Base-by-base conservation (phyloP, 768 basidiomycete genomes). In the Termitomyces sp. region DNA sequence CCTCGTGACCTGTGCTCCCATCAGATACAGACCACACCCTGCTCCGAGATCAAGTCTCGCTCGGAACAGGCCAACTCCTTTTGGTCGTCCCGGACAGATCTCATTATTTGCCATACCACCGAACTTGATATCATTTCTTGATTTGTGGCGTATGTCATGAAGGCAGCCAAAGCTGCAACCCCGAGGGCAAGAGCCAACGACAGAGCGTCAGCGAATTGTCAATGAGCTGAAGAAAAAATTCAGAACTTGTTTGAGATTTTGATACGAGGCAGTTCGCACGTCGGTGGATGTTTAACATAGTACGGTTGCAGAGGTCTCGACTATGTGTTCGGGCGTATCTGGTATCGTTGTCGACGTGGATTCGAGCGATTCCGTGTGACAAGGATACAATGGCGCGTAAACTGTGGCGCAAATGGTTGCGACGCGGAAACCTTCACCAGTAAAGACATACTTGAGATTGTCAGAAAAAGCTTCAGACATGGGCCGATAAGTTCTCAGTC, bases 51-150 rank as follows among this genome's bases (percentile, higher is more conserved):
- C n/a, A n/a, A n/a, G n/a, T n/a, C n/a, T n/a, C n/a, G n/a, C n/a
- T n/a, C n/a, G n/a, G n/a, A n/a, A n/a, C n/a, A n/a, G n/a, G n/a
- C n/a, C n/a, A n/a, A n/a, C n/a, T n/a, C n/a, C 57, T 76, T 75
- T 6, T 72, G 62, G 60, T 79, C 80, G 16, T 80, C 79, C 59
- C 79, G 80, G 45, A 90, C 71, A 5, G 81, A 82, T 40, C 80
- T 77, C 71, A 88, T 69, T 55, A 91, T 76, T 62, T 83, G 85
- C 46, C 82, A 80, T 58, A 86, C 83, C 32, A 91, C 84, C 3
- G 90, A 91, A 60, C 84, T 87, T 26, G 88, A 83, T 30, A 91
- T 76, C 63, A 84, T 86, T 66, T 92, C 90, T 67, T 88, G 83
- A 72, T 92, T 92, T 56, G 83, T 85, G 10, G 83, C 85, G 58